Conservation (phyloP, 31 red algal genomes). For the Asparagopsis taxiformis region DNA sequence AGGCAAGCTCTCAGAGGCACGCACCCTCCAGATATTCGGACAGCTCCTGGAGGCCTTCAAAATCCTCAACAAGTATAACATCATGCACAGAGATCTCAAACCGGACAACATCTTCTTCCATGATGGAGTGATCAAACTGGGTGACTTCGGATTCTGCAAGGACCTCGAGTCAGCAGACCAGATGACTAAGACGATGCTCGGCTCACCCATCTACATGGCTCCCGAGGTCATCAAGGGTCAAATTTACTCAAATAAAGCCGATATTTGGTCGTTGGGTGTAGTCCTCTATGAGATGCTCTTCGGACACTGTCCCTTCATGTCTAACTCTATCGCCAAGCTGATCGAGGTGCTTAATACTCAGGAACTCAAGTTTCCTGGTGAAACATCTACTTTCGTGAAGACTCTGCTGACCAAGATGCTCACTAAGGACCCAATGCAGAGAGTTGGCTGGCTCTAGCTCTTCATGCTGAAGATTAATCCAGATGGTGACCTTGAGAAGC, state of each 20-base stretch:
- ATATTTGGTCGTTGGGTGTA: constrained; percentile 30
- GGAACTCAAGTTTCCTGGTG: too few species aligned
- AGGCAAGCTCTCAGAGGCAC: too few species aligned
- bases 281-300: constrained; percentile 29
- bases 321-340: too few species aligned
- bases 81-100: constrained; percentile 66
- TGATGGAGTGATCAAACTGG: constrained; percentile 28
- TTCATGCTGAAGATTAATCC: too few species aligned
- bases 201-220: constrained; percentile 30
- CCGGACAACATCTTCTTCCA: constrained; percentile 53
- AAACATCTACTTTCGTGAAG: too few species aligned
- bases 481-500: too few species aligned
- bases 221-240: constrained; percentile 13
- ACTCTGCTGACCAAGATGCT: too few species aligned
- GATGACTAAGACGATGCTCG: neutral
- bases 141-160: constrained; percentile 64
- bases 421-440: too few species aligned
- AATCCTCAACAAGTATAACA: constrained; percentile 3
- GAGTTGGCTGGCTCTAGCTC: too few species aligned
- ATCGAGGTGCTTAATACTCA: too few species aligned
- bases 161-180: constrained; percentile 2
- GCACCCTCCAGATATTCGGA: too few species aligned
- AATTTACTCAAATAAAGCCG: neutral
- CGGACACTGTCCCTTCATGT: too few species aligned
- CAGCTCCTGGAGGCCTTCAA: constrained; percentile 13